Percentiles rank a stretch among this genome's conserved stretches.
Conservation (phyloP, 1,284 basidiomycete species). For the Trichosporon inkin region DNA sequence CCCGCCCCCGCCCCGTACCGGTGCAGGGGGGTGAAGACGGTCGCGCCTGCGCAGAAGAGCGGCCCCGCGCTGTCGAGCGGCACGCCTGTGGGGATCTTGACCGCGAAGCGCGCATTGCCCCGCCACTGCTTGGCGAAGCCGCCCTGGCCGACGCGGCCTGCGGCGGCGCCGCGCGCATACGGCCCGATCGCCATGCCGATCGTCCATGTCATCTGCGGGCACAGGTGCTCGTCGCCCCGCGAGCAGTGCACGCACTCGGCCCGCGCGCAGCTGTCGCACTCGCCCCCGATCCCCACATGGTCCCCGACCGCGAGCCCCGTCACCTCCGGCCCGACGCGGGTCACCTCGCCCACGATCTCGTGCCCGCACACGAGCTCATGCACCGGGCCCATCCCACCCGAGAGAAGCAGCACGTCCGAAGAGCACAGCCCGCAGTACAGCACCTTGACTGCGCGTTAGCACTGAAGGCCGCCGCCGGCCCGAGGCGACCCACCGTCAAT, state of each 20-base stretch:
- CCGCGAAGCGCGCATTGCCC: conserved; percentile 56
- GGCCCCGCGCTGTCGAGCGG: conserved; percentile 55
- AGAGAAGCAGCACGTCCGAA: conserved; percentile 20
- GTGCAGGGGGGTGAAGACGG: conserved; percentile 52
- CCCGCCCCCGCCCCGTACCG: conserved; percentile 53
- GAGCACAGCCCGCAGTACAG: conserved; percentile 24
- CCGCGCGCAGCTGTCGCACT: conserved; percentile 50
- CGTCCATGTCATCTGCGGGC: neutral
- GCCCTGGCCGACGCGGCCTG: conserved; percentile 54
- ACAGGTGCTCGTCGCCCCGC: conserved; percentile 22
- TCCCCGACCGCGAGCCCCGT: conserved; percentile 46
- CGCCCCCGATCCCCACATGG: conserved; percentile 54
- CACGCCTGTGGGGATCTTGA: conserved; percentile 60
- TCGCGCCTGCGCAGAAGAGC: conserved; percentile 51
- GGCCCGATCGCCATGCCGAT: neutral
- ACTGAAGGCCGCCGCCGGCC: too few relatives aligned
- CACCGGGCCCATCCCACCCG: conserved; percentile 18
- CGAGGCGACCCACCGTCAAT: conserved; percentile 1
- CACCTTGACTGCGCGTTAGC: conserved; percentile 16
- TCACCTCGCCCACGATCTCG: conserved; percentile 32
- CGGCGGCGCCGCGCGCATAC: neutral
- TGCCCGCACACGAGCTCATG: conserved; percentile 23
- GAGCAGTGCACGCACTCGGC: conserved; percentile 50
- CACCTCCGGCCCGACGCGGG: conserved; percentile 26
- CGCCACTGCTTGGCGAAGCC: conserved; percentile 50